Evolutionary conservation across 2,329 filamentous ascomycete genomes (phyloP).

Genomic region (Ceratocystis destructans): DNA sequence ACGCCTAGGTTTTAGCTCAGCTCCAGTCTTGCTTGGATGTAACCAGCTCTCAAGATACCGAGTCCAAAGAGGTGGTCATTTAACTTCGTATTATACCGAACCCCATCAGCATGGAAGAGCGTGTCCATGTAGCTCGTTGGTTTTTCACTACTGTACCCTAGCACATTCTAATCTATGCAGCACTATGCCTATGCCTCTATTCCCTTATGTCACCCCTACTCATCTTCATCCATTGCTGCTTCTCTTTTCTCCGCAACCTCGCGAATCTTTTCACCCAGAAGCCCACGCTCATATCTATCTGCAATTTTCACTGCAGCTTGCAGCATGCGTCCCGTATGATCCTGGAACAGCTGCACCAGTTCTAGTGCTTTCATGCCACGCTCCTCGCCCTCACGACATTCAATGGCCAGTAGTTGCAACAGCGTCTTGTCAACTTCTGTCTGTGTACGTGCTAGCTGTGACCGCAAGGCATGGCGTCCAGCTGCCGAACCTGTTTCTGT

Average conservation of each 20-base stretch:
- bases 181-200: background rate
- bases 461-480: slow-evolving; percentile 42
- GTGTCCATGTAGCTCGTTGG: background rate
- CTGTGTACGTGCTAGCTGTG: slow-evolving; percentile 55
- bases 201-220: background rate
- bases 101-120: background rate
- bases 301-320: slow-evolving; percentile 86
- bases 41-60: no score
- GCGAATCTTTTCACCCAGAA: slow-evolving; percentile 81
- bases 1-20: background rate
- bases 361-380: slow-evolving; percentile 89
- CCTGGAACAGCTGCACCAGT: slow-evolving; percentile 72
- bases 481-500: slow-evolving; percentile 33
- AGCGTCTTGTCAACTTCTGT: slow-evolving; percentile 81
- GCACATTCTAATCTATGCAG: background rate
- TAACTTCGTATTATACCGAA: background rate
- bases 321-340: slow-evolving; percentile 75
- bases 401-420: slow-evolving; percentile 72
- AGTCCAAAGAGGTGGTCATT: background rate
- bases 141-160: background rate
- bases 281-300: slow-evolving; percentile 62
- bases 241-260: slow-evolving; percentile 25
- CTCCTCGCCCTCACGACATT: slow-evolving; percentile 88
- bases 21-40: background rate
- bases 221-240: slow-evolving; percentile 11